Conservation (phyloP, 176 grass and related monocot genomes). For the Oryza glumipatula region DNA sequence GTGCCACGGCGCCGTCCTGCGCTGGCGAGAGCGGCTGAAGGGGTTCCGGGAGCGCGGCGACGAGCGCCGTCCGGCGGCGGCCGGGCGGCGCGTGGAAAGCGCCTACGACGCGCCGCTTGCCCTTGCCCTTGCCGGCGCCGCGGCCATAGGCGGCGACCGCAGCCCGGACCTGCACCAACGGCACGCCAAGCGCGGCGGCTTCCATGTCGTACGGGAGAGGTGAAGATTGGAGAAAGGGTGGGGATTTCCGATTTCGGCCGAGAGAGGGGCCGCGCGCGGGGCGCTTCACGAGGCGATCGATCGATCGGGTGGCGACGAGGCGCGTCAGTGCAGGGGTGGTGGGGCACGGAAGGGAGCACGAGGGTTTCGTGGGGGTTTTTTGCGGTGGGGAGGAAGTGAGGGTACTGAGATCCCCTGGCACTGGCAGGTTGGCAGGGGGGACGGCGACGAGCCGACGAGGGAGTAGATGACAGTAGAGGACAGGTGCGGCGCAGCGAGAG, state of each 20-base stretch:
- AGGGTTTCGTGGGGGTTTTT: conserved; percentile 16
- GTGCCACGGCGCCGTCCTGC: conserved; percentile 15
- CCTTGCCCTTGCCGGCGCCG: neutral
- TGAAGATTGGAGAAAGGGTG: neutral
- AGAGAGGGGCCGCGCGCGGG: neutral
- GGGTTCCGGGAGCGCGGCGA: conserved; percentile 22
- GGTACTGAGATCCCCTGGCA: neutral
- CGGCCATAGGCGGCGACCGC: neutral
- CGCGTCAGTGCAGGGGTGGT: neutral
- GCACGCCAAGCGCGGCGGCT: neutral
- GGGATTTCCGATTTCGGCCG: neutral
- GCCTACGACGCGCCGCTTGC: conserved; percentile 6
- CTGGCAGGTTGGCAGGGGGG: neutral
- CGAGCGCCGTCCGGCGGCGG: conserved; percentile 26
- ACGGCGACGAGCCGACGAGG: conserved; percentile 21
- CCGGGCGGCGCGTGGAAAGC: neutral
- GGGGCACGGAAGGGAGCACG: conserved; percentile 21
- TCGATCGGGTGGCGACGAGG: neutral
- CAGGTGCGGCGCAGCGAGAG: conserved; percentile 2
- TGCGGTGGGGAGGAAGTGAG: neutral
- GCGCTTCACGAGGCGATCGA: neutral
- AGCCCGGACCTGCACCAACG: neutral
- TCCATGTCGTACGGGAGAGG: conserved; percentile 7
- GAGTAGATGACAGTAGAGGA: neutral
- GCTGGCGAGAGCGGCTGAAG: conserved; percentile 2